A percentile compares a stretch with the other conserved stretches of the same genome.
These are phyloP conservation scores for Fusarium bactridioides DNA, from an alignment of 2,329 filamentous ascomycete genomes.

Conservation along the genomic window DNA sequence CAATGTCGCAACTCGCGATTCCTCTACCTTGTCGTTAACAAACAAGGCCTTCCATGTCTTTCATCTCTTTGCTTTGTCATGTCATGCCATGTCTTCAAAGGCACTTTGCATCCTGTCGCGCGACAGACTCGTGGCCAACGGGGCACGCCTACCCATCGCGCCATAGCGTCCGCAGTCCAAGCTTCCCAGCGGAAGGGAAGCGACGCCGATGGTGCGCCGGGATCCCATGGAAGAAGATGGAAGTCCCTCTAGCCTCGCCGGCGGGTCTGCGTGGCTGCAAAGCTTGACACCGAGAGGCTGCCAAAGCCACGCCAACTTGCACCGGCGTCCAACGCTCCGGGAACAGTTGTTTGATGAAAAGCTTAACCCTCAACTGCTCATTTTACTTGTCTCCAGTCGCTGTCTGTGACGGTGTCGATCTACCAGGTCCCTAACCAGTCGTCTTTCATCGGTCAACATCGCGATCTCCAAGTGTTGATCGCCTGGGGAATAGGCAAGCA, in stretches of 20 bases:
- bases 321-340: constrained; percentile 34
- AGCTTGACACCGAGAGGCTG: constrained; percentile 14
- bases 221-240: constrained; percentile 37
- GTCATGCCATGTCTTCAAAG: constrained; percentile 9
- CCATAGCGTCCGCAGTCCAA: constrained; percentile 36
- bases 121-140: constrained; percentile 33
- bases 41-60: neutral
- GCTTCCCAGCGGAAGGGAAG: constrained; percentile 39
- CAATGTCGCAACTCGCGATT: neutral
- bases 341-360: constrained; percentile 27
- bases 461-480: constrained; percentile 17
- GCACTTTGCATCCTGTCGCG: constrained; percentile 5
- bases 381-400: constrained; percentile 30
- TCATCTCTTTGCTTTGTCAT: constrained; percentile 2
- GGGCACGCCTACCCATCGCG: constrained; percentile 32
- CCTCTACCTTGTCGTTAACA: neutral
- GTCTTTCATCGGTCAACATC: constrained; percentile 25
- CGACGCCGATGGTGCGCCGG: constrained; percentile 30
- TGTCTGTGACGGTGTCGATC: constrained; percentile 25
- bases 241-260: constrained; percentile 29
- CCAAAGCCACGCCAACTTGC: constrained; percentile 19
- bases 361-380: constrained; percentile 34
- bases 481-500: constrained; percentile 1
- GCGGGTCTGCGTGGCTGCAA: constrained; percentile 25
- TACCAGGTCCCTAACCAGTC: constrained; percentile 8